A percentile compares a stretch with the other conserved stretches of the same genome.
Conservation (phyloP, 2,329 filamentous ascomycete species). For the Paraconiothyrium sp. region DNA sequence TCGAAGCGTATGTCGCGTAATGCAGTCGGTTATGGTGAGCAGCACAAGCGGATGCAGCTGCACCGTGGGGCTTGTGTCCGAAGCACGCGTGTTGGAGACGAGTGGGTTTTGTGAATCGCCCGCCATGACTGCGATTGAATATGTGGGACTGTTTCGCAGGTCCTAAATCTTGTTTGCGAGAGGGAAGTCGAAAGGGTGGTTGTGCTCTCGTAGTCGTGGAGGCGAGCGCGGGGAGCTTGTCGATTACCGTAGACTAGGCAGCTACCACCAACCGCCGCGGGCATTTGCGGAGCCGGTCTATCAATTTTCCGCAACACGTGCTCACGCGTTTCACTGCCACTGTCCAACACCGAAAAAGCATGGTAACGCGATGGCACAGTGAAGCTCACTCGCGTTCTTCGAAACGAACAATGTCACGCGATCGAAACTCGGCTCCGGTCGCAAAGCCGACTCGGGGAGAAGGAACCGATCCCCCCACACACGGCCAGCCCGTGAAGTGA, state of each 20-base stretch:
- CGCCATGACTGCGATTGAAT: conserved; percentile 42
- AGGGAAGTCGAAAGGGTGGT: background rate
- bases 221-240: conserved; percentile 8
- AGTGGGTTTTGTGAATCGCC: conserved; percentile 52
- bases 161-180: background rate
- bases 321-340: background rate
- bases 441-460: background rate
- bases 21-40: conserved; percentile 95
- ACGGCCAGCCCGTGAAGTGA: no score
- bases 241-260: conserved; percentile 4
- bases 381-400: background rate
- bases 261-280: conserved; percentile 1
- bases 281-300: background rate
- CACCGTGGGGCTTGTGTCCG: conserved; percentile 79
- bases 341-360: background rate
- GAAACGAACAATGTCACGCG: background rate
- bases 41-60: conserved; percentile 93
- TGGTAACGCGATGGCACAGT: background rate
- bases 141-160: background rate
- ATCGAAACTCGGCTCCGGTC: background rate
- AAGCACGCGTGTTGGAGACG: conserved; percentile 56
- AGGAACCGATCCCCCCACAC: background rate
- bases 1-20: conserved; percentile 87
- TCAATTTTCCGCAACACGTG: conserved; percentile 4
- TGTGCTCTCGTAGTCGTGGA: background rate